A percentile compares a stretch with the other conserved stretches of the same genome.
Conservation (phyloP, 1,139 yeast genomes). For the Lodderomyces pseudojiufengensis region DNA sequence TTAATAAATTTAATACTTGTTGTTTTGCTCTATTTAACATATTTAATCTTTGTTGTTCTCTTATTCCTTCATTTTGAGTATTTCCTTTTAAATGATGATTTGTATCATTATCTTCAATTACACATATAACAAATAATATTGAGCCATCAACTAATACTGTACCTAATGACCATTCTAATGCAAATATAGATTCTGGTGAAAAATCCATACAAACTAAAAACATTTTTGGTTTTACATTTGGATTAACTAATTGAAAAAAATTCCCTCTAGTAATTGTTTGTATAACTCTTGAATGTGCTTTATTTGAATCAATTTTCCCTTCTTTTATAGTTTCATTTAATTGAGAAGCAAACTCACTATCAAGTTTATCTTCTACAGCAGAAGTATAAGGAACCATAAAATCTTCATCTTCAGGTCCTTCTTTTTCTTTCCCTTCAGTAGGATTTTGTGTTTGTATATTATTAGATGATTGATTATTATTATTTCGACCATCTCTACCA, state of each 20-base stretch:
- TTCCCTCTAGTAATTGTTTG: slow-evolving; percentile 72
- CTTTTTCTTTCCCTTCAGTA: slow-evolving; percentile 8
- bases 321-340: slow-evolving; percentile 58
- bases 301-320: slow-evolving; percentile 60
- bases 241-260: slow-evolving; percentile 52
- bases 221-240: slow-evolving; percentile 58
- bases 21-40: slow-evolving; percentile 63
- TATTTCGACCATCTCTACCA: slow-evolving; percentile 17
- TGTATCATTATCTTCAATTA: slow-evolving; percentile 63
- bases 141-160: slow-evolving; percentile 83
- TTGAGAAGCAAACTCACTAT: slow-evolving; percentile 58
- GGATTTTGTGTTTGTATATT: slow-evolving; percentile 2
- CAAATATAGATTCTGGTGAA: slow-evolving; percentile 81
- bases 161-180: slow-evolving; percentile 88
- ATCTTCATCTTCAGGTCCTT: slow-evolving; percentile 20
- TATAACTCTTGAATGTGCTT: slow-evolving; percentile 52
- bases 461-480: slow-evolving; percentile 10
- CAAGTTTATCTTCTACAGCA: slow-evolving; percentile 66
- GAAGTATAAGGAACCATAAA: slow-evolving; percentile 65
- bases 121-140: slow-evolving; percentile 75
- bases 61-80: slow-evolving; percentile 36
- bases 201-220: slow-evolving; percentile 77
- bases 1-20: slow-evolving; percentile 55
- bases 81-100: slow-evolving; percentile 45
- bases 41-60: slow-evolving; percentile 50